A percentile compares a stretch with the other conserved stretches of the same genome.
These are phyloP conservation scores for Calonectria hongkongensis DNA, from an alignment of 2,329 filamentous ascomycete species.

Conservation along the genomic window DNA sequence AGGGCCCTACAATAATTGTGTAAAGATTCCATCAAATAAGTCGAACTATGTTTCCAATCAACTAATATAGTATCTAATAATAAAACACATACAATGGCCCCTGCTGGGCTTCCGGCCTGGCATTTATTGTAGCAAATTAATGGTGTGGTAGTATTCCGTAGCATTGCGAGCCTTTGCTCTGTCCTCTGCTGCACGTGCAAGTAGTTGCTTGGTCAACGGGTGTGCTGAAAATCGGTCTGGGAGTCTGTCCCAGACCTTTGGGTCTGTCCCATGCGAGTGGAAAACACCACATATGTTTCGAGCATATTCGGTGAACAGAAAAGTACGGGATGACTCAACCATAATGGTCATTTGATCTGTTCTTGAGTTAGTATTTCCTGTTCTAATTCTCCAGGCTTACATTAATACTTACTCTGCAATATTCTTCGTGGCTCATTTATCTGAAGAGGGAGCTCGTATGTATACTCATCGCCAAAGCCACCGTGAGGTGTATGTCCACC, in stretches of 20 bases:
- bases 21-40: no score
- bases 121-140: background rate
- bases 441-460: background rate
- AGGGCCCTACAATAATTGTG: no score
- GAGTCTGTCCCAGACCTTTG: constrained; percentile 14
- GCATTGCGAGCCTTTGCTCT: background rate
- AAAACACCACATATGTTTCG: constrained; percentile 3
- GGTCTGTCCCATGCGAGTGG: background rate
- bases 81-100: no score
- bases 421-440: constrained; percentile 14
- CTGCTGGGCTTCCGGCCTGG: background rate
- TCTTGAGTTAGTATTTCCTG: background rate
- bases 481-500: constrained; percentile 4
- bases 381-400: no score
- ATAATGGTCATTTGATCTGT: constrained; percentile 21
- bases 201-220: background rate
- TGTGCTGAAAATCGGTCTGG: constrained; percentile 5
- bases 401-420: background rate
- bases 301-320: constrained; percentile 18
- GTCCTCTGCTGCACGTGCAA: constrained; percentile 9
- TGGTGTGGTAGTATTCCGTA: background rate
- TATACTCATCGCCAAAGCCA: constrained; percentile 13
- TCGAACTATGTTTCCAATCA: no score
- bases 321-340: constrained; percentile 12
- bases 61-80: no score